phyloP scores from a whole-genome alignment of 208 protist genomes.

The Leishmania aethiopica region DNA sequence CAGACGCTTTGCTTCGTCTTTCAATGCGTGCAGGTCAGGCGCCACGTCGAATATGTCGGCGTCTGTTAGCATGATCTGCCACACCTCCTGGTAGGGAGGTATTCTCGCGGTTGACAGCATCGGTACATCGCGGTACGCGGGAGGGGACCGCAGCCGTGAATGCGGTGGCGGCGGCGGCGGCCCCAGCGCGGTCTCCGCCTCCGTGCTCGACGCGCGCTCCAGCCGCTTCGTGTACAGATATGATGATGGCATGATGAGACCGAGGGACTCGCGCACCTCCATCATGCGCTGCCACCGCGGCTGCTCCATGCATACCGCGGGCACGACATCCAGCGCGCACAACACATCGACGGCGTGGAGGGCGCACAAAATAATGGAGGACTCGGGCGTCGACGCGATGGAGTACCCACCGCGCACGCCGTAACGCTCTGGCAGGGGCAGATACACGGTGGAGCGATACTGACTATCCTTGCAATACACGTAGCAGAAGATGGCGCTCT shows the following conservation, averaged over 20 bases:
- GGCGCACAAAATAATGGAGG: slow-evolving; percentile 38
- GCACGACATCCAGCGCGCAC: slow-evolving; percentile 58
- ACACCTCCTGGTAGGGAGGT: slow-evolving; percentile 50
- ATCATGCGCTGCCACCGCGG: slow-evolving; percentile 44
- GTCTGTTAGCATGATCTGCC: slow-evolving; percentile 58
- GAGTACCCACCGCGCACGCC: slow-evolving; percentile 72
- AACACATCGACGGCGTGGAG: slow-evolving; percentile 64
- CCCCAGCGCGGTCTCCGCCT: not conserved
- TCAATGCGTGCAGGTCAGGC: not conserved
- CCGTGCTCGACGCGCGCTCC: not conserved
- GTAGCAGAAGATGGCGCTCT: slow-evolving; percentile 48
- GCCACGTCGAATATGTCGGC: slow-evolving; percentile 61
- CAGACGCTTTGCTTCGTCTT: not conserved
- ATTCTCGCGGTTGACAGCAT: slow-evolving; percentile 11
- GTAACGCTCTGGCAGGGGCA: slow-evolving; percentile 65
- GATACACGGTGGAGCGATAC: slow-evolving; percentile 60
- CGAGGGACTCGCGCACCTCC: slow-evolving; percentile 47
- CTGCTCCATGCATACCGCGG: slow-evolving; percentile 29
- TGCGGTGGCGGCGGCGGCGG: slow-evolving; percentile 18
- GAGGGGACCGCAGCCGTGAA: slow-evolving; percentile 48
- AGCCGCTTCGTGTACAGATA: slow-evolving; percentile 11
- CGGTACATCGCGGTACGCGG: slow-evolving; percentile 50
- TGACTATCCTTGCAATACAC: slow-evolving; percentile 39
- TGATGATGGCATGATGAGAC: slow-evolving; percentile 43
- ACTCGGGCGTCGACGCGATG: slow-evolving; percentile 39